These are phyloP conservation scores for Lasiosphaeria ovina DNA, from an alignment of 495 filamentous ascomycete genomes.

Conservation along the genomic window DNA sequence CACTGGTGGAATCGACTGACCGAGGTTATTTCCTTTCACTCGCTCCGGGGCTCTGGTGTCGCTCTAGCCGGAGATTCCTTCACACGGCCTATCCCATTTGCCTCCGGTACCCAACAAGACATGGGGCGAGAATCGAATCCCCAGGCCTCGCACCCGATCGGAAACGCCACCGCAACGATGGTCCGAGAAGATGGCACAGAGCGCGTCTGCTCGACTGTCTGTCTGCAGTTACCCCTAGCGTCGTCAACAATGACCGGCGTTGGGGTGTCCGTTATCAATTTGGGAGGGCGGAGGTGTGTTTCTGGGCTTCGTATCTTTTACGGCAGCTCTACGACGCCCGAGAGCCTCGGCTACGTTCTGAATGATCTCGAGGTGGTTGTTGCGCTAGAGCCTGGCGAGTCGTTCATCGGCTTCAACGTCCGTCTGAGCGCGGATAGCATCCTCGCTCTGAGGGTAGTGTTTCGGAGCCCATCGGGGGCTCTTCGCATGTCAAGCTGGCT, in stretches of 20 bases:
- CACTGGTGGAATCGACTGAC: conserved; percentile 20
- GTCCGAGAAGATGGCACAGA: conserved; percentile 5
- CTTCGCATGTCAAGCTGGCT: conserved; percentile 10
- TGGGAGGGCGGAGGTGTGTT: conserved; percentile 11
- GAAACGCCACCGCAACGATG: conserved; percentile 1
- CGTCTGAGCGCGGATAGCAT: conserved; percentile 11
- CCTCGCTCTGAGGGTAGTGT: conserved; percentile 8
- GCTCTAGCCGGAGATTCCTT: conserved; percentile 7
- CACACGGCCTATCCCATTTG: background rate
- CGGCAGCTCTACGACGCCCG: background rate
- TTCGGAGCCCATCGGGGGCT: background rate
- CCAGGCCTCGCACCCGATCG: background rate
- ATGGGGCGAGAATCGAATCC: background rate
- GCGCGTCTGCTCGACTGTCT: conserved; percentile 10
- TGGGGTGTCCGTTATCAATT: conserved; percentile 13
- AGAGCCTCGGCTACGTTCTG: conserved; percentile 11
- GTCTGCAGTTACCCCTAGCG: background rate
- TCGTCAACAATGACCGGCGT: background rate
- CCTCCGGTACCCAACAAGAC: background rate
- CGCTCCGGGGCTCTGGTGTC: background rate
- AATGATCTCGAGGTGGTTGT: conserved; percentile 11
- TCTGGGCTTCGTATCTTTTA: conserved; percentile 13
- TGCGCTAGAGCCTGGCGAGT: conserved; percentile 8
- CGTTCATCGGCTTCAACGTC: conserved; percentile 8
- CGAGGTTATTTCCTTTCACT: background rate